Base-by-base conservation (phyloP, 768 basidiomycete genomes). In the Pulveroboletus ravenelii region DNA sequence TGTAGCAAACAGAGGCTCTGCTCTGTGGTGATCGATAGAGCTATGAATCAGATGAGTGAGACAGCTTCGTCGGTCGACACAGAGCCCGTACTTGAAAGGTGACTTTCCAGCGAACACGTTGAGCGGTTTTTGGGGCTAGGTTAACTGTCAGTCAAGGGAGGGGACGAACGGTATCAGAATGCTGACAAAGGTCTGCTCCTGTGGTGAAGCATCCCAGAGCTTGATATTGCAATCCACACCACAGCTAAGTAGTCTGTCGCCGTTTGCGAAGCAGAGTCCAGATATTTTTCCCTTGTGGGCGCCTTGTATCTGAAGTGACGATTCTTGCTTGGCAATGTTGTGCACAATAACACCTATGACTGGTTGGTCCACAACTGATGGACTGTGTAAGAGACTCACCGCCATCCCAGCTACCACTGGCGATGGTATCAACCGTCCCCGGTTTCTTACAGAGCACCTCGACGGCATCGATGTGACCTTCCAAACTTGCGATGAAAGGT, bases 321-420 rank as follows among this genome's bases (percentile, higher is more conserved):
- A 75, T 37, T 74, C 75, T 52, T 79, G 72, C 50, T 77, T 74
- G 14, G 83, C 77, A 9, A 93, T 72, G 55, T 93, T 84, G 65
- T 98, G 93, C 14, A 97, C 70, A 47, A 96, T 82, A 32, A 99
- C 76, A 39, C 89, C 93, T 94, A 51, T 15, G 41, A 25, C 10
- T 5, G 7, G 36, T 56, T 27, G 18, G 44, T 37, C 5, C 10
- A 44, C 6, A 30, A 14, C 14, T 6, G 25, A 39, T 50, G 29
- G 10, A 3, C 25, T 34, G 52, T 2, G 18, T 39, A 2, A 46
- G 42, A 45, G 54, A 78, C 84, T 65, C 56, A 92, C 90, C 89
- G 73, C 96, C 96, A 66, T 98, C 93, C 79, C 94, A 97, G 58
- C 90, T 89, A 18, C 90, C 94, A 62, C 92, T 95, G 0, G 90